Evolutionary conservation across 805 yeast species (phyloP).

Genomic region (Allodekkera sacchari): DNA sequence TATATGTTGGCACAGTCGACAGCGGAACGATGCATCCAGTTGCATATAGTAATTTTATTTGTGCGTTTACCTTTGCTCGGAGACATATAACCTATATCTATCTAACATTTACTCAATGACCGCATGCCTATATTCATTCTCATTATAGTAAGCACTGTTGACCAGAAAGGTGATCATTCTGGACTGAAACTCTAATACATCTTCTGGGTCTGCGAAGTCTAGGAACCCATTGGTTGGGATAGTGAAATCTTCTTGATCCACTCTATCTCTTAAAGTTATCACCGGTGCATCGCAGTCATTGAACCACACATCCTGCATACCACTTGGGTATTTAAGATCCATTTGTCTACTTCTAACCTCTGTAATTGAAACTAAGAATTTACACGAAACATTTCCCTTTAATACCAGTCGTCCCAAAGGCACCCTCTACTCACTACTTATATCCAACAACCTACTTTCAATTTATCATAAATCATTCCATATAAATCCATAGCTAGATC

Average conservation of each 20-base stretch:
- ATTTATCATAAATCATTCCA: conserved; percentile 2
- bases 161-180: conserved; percentile 40
- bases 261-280: conserved; percentile 23
- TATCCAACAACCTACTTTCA: no score
- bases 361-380: no score
- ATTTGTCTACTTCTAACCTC: conserved; percentile 53
- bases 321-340: conserved; percentile 42
- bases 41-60: no score
- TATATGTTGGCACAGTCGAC: no score
- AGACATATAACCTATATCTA: no score
- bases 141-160: conserved; percentile 29
- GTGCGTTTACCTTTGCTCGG: no score
- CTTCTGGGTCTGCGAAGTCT: conserved; percentile 33
- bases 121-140: conserved; percentile 14
- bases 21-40: no score
- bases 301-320: conserved; percentile 20
- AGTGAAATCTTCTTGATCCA: conserved; percentile 10
- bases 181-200: conserved; percentile 45
- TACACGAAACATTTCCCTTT: no score
- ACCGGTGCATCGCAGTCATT: conserved; percentile 45
- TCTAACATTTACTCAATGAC: no score
- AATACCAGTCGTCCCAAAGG: no score
- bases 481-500: conserved; percentile 1
- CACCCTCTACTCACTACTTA: no score
- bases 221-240: conserved; percentile 5